These are phyloP conservation scores for Glycine tomentella DNA, from an alignment of 306 rosid genomes.

Conservation along the genomic window DNA sequence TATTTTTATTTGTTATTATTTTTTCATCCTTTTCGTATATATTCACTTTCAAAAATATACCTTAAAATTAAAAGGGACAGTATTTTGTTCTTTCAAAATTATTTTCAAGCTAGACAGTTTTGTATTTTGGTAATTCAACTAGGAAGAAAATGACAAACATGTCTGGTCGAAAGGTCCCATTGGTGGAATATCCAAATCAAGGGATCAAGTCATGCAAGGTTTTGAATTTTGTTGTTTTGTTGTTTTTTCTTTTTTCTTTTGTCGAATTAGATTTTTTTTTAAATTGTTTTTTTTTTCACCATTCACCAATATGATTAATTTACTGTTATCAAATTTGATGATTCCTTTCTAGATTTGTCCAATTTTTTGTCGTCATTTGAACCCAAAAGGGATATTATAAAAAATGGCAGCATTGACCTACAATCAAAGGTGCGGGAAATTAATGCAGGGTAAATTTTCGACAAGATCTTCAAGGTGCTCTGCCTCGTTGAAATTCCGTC, in stretches of 20 bases:
- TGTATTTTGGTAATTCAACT: no score
- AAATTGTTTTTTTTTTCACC: no score
- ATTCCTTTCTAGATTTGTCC: conserved; percentile 15
- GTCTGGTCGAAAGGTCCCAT: no score
- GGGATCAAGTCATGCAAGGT: conserved; percentile 21
- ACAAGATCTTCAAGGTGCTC: conserved; percentile 24
- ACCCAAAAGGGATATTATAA: conserved; percentile 15
- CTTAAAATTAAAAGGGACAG: no score
- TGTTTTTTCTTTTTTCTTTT: conserved; percentile 11
- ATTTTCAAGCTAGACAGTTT: no score
- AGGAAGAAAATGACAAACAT: no score
- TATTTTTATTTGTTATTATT: no score
- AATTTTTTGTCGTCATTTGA: conserved; percentile 28
- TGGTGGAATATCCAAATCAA: no score
- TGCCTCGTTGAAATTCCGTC: not conserved
- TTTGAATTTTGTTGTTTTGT: conserved; percentile 27
- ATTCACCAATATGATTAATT: not conserved
- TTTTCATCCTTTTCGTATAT: no score
- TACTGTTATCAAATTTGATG: conserved; percentile 9
- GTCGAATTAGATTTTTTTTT: not conserved
- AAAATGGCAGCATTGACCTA: conserved; percentile 34
- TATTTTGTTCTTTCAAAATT: no score
- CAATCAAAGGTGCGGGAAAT: conserved; percentile 6
- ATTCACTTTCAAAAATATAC: no score
- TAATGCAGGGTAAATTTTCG: conserved; percentile 18